A percentile compares a stretch with the other conserved stretches of the same genome.
Evolutionary conservation across 192 early-diverging fungal species (phyloP).

Genomic region (Dissophora ornata): DNA sequence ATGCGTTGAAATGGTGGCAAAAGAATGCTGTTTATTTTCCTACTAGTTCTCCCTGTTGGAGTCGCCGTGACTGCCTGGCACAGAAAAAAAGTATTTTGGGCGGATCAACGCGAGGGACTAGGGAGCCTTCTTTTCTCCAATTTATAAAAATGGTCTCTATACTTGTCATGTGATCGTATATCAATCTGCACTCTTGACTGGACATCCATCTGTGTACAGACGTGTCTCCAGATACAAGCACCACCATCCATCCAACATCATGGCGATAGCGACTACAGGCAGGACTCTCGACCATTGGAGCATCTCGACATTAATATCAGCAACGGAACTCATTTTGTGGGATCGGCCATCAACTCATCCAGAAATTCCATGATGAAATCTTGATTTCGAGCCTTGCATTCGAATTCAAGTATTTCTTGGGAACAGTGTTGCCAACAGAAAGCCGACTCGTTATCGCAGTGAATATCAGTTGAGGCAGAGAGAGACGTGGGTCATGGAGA

Average conservation of each 20-base stretch:
- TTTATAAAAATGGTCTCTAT: conserved; percentile 44
- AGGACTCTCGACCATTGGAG: background rate
- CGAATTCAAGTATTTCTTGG: too few relatives aligned
- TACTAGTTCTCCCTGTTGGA: background rate
- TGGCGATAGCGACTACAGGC: background rate
- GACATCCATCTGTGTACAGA: conserved; percentile 18
- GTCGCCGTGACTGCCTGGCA: conserved; percentile 30
- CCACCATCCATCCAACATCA: conserved; percentile 18
- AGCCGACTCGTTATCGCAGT: too few relatives aligned
- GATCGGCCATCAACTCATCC: background rate
- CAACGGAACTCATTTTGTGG: background rate
- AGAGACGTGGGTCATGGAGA: too few relatives aligned
- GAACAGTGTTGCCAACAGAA: too few relatives aligned
- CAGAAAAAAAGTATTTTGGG: conserved; percentile 23
- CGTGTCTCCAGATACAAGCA: too few relatives aligned
- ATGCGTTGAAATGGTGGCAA: background rate
- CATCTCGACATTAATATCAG: background rate
- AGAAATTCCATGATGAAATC: background rate
- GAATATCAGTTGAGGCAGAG: too few relatives aligned
- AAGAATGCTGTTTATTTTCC: background rate
- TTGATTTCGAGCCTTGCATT: conserved; percentile 2
- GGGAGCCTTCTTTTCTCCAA: conserved; percentile 39
- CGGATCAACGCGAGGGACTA: background rate
- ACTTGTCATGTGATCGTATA: conserved; percentile 31
- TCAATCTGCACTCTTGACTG: too few relatives aligned